Conservation (phyloP, 2,329 filamentous ascomycete genomes). For the Trichoderma polysporum region DNA sequence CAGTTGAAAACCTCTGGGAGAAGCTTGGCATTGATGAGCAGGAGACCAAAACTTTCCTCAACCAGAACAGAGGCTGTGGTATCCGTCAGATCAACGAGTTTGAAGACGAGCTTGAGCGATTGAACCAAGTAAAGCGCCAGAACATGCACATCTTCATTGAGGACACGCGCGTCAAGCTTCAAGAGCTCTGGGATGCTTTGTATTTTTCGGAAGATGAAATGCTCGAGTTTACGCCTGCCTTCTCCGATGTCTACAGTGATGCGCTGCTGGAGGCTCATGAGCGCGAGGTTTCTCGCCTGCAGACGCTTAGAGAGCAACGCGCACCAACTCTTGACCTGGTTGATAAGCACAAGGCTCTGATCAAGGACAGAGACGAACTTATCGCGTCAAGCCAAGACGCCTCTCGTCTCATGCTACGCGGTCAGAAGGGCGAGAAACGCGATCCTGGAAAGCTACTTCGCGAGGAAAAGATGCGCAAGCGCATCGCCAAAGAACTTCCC, state of each 20-base stretch:
- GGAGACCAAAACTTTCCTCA: constrained; percentile 82
- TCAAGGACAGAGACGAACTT: constrained; percentile 84
- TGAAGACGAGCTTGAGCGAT: constrained; percentile 79
- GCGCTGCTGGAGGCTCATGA: constrained; percentile 93
- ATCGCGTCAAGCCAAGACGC: constrained; percentile 92
- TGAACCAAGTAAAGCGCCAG: constrained; percentile 92
- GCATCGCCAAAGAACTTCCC: constrained; percentile 92
- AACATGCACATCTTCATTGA: constrained; percentile 96
- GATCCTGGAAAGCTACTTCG: constrained; percentile 91
- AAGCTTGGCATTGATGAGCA: constrained; percentile 79
- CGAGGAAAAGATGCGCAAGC: constrained; percentile 98
- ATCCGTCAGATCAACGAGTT: constrained; percentile 93
- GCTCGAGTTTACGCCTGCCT: constrained; percentile 95
- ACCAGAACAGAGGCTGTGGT: constrained; percentile 85
- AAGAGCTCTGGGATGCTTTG: constrained; percentile 91
- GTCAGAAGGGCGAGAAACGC: constrained; percentile 88
- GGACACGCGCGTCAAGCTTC: constrained; percentile 83
- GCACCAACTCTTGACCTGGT: constrained; percentile 79
- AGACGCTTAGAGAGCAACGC: constrained; percentile 81
- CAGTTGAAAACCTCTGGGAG: constrained; percentile 87
- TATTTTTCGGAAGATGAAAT: constrained; percentile 98
- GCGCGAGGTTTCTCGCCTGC: constrained; percentile 79
- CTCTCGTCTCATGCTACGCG: constrained; percentile 85
- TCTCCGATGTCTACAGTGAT: constrained; percentile 96
- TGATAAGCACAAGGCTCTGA: constrained; percentile 77